Evolutionary conservation across 202 grass and related monocot genomes (phyloP).

Genomic region (Panicum virgatum): DNA sequence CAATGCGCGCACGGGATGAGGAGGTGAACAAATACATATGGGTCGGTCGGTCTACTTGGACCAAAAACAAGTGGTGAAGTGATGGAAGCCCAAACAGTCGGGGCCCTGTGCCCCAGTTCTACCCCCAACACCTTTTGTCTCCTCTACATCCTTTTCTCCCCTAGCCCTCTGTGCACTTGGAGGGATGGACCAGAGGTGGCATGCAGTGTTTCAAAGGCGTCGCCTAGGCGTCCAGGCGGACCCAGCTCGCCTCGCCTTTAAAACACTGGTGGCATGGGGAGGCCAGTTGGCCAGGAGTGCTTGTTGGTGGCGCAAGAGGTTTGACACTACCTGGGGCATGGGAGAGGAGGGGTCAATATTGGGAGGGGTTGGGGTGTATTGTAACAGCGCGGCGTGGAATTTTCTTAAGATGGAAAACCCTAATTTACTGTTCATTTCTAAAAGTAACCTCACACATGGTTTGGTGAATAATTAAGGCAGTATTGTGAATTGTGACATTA

Average conservation of each 20-base stretch:
- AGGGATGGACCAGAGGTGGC: background rate
- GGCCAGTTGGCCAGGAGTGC: background rate
- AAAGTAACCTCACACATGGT: background rate
- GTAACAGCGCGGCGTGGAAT: background rate
- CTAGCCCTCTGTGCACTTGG: background rate
- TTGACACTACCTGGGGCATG: background rate
- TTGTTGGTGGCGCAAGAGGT: background rate
- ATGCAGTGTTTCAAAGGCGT: too few relatives aligned
- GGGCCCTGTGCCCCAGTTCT: background rate
- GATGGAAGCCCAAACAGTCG: background rate
- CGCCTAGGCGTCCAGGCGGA: too few relatives aligned
- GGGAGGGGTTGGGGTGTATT: background rate
- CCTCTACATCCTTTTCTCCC: background rate
- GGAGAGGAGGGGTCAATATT: background rate
- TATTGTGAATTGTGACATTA: background rate
- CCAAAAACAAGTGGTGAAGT: background rate
- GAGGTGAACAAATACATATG: background rate
- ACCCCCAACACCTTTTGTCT: background rate
- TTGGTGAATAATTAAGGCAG: background rate
- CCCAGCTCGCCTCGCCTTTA: too few relatives aligned
- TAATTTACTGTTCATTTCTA: background rate
- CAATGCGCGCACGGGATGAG: background rate
- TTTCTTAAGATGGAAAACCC: background rate
- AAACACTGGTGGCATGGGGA: too few relatives aligned
- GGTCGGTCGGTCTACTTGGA: background rate